A percentile compares a stretch with the other conserved stretches of the same genome.
Conservation (phyloP, 108 stramenopile species). For the Parmales sp. region DNA sequence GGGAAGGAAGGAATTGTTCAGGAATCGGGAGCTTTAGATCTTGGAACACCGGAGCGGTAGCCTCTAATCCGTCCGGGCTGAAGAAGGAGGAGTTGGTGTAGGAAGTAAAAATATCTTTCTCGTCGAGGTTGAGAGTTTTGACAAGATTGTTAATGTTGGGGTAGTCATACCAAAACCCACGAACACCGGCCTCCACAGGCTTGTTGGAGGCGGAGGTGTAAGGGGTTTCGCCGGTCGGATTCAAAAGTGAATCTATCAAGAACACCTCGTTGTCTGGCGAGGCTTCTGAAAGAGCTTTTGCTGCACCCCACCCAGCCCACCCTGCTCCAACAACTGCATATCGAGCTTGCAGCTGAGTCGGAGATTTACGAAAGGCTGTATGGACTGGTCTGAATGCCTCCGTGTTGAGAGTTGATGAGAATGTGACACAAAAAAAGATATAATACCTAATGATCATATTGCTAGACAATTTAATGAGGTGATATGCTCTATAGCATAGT, state of each 20-base stretch:
- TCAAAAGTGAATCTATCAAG: slow-evolving; percentile 69
- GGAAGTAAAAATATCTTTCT: slow-evolving; percentile 67
- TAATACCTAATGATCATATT: too few species aligned
- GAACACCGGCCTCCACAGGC: slow-evolving; percentile 72
- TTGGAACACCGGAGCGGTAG: slow-evolving; percentile 72
- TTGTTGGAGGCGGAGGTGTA: slow-evolving; percentile 61
- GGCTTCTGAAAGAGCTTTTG: slow-evolving; percentile 66
- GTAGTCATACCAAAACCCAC: slow-evolving; percentile 92
- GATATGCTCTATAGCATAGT: too few species aligned
- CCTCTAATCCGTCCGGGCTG: slow-evolving; percentile 83
- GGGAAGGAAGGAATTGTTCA: too few species aligned
- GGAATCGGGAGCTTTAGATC: slow-evolving; percentile 44
- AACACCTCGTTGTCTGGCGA: slow-evolving; percentile 49
- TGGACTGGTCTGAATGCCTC: too few species aligned
- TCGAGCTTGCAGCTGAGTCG: too few species aligned
- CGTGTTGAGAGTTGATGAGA: too few species aligned
- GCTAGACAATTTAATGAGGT: too few species aligned
- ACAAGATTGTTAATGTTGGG: slow-evolving; percentile 80
- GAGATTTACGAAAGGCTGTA: too few species aligned
- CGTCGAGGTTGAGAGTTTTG: slow-evolving; percentile 44
- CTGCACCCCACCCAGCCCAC: slow-evolving; percentile 91
- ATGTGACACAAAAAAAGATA: too few species aligned
- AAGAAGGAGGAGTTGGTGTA: slow-evolving; percentile 86
- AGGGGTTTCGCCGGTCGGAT: slow-evolving; percentile 60
- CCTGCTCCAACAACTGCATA: slow-evolving; percentile 79